Evolutionary conservation across 2,329 filamentous ascomycete genomes (phyloP), one percentile per base, ranked within the genome.

Genomic region (Sporothrix variecibatus): DNA sequence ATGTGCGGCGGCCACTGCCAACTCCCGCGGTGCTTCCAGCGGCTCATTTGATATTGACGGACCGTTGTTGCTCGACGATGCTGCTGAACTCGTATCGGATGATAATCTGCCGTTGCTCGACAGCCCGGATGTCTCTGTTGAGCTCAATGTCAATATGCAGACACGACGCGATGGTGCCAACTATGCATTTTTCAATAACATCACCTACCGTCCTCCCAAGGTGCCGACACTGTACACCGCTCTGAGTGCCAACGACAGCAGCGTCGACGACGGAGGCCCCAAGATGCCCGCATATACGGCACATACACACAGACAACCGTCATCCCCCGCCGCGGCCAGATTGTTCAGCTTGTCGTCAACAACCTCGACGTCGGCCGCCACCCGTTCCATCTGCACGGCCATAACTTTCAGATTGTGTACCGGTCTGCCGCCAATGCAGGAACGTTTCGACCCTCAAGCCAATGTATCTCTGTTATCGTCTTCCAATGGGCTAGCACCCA

Each of bases 141-240:
- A 87, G 49, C 85, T 96, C 2, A 84, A 88, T 76, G 87, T 93
- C 8, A 84, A 85, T 72, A 93, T 93, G 88, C 87, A 90, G 78
- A 90, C 91, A 74, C 85, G 94, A 15, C 85, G 85, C 26, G 87
- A 94, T 74, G 92, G 92, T 0, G 88, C 88, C 40, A 87, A 89
- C 81, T 93, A 93, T 71, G 91, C 89, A 74, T 91, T 91, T 82
- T 89, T 93, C 84, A 95, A 95, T 84, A 90, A 93, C 81, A 88
- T 93, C 75, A 94, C 92, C 38, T 97, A 95, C 80, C 87, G 88
- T 7, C 75, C 83, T 0, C 93, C 92, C 58, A 93, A 93, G 79
- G 93, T 96, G 0, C 94, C 94, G 0, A 91, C 91, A 0, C 85
- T 97, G 0, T 97, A 94, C 84, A 94, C 92, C 0, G 93, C 87